Evolutionary conservation across 108 stramenopile species (phyloP).

Genomic region (Epithemia pelagica): DNA sequence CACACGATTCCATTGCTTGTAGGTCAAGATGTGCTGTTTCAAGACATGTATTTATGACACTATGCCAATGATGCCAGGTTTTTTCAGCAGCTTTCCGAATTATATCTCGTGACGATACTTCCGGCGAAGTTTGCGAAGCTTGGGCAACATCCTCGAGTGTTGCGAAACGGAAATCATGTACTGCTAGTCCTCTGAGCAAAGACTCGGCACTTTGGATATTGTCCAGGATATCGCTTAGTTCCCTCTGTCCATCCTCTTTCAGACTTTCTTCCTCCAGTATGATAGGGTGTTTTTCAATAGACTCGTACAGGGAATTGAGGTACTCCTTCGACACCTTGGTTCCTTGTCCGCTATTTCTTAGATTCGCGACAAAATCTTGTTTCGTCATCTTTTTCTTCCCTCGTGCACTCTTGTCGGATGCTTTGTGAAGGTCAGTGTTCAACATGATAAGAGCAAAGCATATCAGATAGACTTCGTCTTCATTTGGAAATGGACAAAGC

Average conservation of each 20-base stretch:
- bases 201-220: constrained; percentile 67
- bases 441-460: constrained; percentile 97
- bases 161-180: constrained; percentile 42
- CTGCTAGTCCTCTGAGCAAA: constrained; percentile 60
- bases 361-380: constrained; percentile 82
- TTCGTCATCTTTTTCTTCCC: constrained; percentile 79
- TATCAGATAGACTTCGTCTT: constrained; percentile 87
- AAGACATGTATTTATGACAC: constrained; percentile 53
- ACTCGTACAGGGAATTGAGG: constrained; percentile 68
- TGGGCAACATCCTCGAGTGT: constrained; percentile 37
- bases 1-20: constrained; percentile 47
- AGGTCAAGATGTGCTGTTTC: constrained; percentile 74
- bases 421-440: constrained; percentile 95
- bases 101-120: constrained; percentile 31
- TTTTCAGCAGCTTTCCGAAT: constrained; percentile 39
- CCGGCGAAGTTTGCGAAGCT: constrained; percentile 2
- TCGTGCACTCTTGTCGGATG: constrained; percentile 11
- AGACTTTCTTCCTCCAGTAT: constrained; percentile 18
- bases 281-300: constrained; percentile 68
- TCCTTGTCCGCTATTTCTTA: constrained; percentile 60
- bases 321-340: constrained; percentile 65
- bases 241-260: constrained; percentile 6
- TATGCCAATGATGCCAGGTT: constrained; percentile 74
- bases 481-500: constrained; percentile 79
- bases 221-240: constrained; percentile 31